Base-by-base conservation (phyloP, 176 grass and related monocot species). In the Tuctoria greenei region DNA sequence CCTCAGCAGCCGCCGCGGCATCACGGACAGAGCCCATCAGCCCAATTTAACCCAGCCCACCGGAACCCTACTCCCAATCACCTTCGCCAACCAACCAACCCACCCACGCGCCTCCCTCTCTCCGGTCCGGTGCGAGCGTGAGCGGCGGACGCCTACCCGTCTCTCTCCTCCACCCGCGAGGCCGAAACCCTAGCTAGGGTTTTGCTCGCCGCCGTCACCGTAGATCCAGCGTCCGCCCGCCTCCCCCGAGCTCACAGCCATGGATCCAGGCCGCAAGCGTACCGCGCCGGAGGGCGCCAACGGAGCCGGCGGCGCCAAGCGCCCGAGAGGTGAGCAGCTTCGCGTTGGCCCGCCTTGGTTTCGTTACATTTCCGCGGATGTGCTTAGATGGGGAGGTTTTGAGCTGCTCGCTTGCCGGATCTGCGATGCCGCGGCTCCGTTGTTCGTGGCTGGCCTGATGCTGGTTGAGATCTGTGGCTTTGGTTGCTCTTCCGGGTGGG, bases 221-320 rank as follows among this genome's bases (percentile, higher is more conserved):
- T 31, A 61, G 69, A 25, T n/a, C 14, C 14, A 27, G 12, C 3
- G 31, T 37, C 61, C 31, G 21, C 14, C 34, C 6, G 63, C 64
- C 20, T 45, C 25, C 39, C 25, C 35, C 58, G 20, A 72, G 12
- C 84, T 51, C 43, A 20, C 67, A 0, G 59, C 27, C 63, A 98
- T 98, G 95, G 95, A 98, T 8, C 31, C 85, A 7, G 76, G 25
- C 15, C 82, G 87, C 72, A 99, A 95, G 91, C 72, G 95, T 61
- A 82, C 31, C 40, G 79, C 82, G 55, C 84, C 81, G 10, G 86
- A 76, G 63, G 79, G 81, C 31, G n/a, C 84, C 17, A 91, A 87
- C 74, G 89, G 92, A 31, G 81, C 61, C 15, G 64, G 40, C 71
- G 73, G 75, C 75, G 60, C 73, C 72, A 99, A 99, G 82, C 85